phyloP scores from a whole-genome alignment of 2,329 filamentous ascomycete genomes.

The Claviceps humidiphila region DNA sequence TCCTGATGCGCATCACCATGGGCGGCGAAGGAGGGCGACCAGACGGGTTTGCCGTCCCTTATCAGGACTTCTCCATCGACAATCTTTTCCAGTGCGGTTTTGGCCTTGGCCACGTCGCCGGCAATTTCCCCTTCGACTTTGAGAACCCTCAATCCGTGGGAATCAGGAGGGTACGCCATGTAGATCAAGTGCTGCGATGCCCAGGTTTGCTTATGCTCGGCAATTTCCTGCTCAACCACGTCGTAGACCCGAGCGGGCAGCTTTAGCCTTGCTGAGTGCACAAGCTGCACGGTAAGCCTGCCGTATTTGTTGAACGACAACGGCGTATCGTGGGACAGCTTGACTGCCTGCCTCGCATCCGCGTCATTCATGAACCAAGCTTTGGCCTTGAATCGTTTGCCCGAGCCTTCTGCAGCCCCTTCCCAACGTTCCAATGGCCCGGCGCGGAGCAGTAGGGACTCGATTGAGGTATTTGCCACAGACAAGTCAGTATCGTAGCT shows the following conservation, averaged over 20 bases:
- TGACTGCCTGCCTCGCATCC: constrained; percentile 22
- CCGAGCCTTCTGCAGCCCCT: constrained; percentile 9
- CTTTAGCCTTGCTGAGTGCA: constrained; percentile 26
- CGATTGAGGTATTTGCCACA: constrained; percentile 10
- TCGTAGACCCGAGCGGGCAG: constrained; percentile 20
- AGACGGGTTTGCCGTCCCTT: constrained; percentile 14
- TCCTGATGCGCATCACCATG: constrained; percentile 1
- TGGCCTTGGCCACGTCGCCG: constrained; percentile 18
- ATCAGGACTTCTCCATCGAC: constrained; percentile 19
- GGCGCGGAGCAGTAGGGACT: constrained; percentile 16
- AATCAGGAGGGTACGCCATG: constrained; percentile 1
- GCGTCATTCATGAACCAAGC: constrained; percentile 25
- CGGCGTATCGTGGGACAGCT: constrained; percentile 16
- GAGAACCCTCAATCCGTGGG: constrained; percentile 16
- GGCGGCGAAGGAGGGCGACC: constrained; percentile 17
- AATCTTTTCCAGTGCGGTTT: constrained; percentile 18
- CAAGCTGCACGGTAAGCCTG: constrained; percentile 22
- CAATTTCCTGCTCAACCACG: constrained; percentile 17
- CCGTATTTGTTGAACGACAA: constrained; percentile 18
- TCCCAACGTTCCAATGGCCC: constrained; percentile 23
- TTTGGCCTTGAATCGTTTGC: constrained; percentile 25
- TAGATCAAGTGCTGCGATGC: constrained; percentile 15
- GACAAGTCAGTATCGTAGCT: constrained; percentile 8
- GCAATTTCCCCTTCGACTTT: constrained; percentile 23
- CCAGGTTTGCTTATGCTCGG: constrained; percentile 17